Conservation (phyloP, 768 basidiomycete genomes). For the Ephemerocybe angulata region DNA sequence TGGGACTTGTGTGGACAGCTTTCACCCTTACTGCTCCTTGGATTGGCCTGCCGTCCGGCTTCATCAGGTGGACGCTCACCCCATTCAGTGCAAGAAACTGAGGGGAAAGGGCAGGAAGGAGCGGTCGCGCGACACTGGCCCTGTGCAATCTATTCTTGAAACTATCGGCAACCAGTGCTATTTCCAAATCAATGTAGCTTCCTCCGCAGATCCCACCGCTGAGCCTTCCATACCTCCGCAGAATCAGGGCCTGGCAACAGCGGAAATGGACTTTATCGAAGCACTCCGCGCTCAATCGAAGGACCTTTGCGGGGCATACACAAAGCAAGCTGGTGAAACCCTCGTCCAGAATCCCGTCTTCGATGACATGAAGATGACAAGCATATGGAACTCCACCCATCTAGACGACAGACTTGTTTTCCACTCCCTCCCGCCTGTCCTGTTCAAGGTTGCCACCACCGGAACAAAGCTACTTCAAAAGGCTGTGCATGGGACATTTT, state of each 20-base stretch:
- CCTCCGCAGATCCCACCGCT: not conserved
- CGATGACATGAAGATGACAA: not conserved
- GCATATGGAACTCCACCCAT: not conserved
- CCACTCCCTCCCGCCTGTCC: not conserved
- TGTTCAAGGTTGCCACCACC: not conserved
- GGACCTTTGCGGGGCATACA: not conserved
- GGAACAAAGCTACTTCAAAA: too few relatives aligned
- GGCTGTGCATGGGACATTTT: too few relatives aligned
- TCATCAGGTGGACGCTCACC: not conserved
- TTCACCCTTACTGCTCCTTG: not conserved
- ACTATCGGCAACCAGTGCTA: not conserved
- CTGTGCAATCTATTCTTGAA: not conserved
- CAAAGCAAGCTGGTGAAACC: too few relatives aligned
- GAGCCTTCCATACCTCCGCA: not conserved
- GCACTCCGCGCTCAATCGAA: not conserved
- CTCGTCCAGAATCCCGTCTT: not conserved
- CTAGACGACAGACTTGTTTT: not conserved
- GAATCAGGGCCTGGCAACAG: not conserved
- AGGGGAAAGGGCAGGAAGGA: not conserved
- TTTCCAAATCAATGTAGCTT: not conserved
- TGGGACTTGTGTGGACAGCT: not conserved
- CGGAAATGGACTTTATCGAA: not conserved
- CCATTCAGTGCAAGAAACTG: not conserved
- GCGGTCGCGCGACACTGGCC: not conserved
- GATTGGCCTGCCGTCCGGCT: not conserved